Conservation (phyloP, 2,329 filamentous ascomycete genomes). For the Fusarium musae region DNA sequence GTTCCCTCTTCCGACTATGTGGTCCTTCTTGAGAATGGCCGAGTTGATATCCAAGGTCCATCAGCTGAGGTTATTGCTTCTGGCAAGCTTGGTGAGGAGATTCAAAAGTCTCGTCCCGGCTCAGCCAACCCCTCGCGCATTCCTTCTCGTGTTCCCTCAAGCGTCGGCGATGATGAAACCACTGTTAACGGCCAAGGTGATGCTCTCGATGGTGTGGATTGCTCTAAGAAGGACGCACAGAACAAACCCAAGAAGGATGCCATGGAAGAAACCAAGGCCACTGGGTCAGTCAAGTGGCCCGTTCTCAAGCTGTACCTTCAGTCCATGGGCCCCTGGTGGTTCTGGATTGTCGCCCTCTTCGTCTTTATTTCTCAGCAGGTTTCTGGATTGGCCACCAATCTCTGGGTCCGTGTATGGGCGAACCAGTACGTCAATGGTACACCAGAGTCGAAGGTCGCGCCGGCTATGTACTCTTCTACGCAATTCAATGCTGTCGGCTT, state of each 20-base stretch:
- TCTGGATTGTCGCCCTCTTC: constrained; percentile 81
- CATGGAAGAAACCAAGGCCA: constrained; percentile 81
- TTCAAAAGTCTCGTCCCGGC: constrained; percentile 75
- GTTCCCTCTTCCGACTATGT: constrained; percentile 83
- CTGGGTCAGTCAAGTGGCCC: constrained; percentile 86
- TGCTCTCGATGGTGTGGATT: constrained; percentile 57
- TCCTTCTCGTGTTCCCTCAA: constrained; percentile 82
- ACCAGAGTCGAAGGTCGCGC: constrained; percentile 35
- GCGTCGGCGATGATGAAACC: constrained; percentile 73
- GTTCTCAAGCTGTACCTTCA: constrained; percentile 87
- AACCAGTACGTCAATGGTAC: constrained; percentile 76
- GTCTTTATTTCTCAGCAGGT: constrained; percentile 88
- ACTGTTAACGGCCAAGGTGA: constrained; percentile 63
- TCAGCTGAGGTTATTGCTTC: constrained; percentile 82
- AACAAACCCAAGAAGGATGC: constrained; percentile 61
- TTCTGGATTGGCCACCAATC: constrained; percentile 85
- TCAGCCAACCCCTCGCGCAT: constrained; percentile 78
- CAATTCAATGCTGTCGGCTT: constrained; percentile 47
- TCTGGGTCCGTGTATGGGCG: constrained; percentile 96
- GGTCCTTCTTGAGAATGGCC: constrained; percentile 88
- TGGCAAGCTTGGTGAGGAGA: constrained; percentile 89
- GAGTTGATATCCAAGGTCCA: constrained; percentile 79
- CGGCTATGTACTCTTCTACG: constrained; percentile 41
- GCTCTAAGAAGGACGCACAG: constrained; percentile 58
- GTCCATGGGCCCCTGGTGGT: constrained; percentile 97